Conservation (phyloP, 352 stramenopile species). For the Plasmopara viticola region DNA sequence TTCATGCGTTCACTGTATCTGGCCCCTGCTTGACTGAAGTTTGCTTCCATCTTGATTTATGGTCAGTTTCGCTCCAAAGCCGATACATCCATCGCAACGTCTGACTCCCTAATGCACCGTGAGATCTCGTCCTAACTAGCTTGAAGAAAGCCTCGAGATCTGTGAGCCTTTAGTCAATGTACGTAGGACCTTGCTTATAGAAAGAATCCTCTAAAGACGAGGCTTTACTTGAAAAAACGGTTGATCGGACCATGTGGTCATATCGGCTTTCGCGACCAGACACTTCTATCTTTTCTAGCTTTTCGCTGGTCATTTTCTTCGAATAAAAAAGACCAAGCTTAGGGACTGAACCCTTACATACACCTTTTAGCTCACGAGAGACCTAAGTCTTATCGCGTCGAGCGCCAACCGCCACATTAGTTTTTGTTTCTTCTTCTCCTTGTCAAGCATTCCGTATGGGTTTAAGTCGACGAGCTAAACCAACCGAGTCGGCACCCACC, state of each 20-base stretch:
- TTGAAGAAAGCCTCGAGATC: neutral
- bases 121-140: neutral
- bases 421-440: neutral
- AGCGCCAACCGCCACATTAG: neutral
- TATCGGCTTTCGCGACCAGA: neutral
- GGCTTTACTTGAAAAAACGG: too few relatives aligned
- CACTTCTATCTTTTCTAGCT: slow-evolving; percentile 5
- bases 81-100: slow-evolving; percentile 1
- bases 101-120: neutral
- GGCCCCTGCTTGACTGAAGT: neutral
- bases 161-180: neutral
- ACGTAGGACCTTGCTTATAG: neutral
- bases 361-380: too few relatives aligned
- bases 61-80: slow-evolving; percentile 5
- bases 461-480: slow-evolving; percentile 22
- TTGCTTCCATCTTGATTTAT: neutral
- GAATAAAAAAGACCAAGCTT: slow-evolving; percentile 7
- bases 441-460: slow-evolving; percentile 19
- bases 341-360: slow-evolving; percentile 12
- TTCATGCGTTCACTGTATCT: neutral
- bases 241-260: too few relatives aligned
- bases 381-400: too few relatives aligned
- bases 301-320: slow-evolving; percentile 10
- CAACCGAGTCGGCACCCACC: slow-evolving; percentile 6
- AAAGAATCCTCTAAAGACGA: too few relatives aligned